Conservation (phyloP, 2,329 filamentous ascomycete genomes). For the Aspergillus viridinutans region DNA sequence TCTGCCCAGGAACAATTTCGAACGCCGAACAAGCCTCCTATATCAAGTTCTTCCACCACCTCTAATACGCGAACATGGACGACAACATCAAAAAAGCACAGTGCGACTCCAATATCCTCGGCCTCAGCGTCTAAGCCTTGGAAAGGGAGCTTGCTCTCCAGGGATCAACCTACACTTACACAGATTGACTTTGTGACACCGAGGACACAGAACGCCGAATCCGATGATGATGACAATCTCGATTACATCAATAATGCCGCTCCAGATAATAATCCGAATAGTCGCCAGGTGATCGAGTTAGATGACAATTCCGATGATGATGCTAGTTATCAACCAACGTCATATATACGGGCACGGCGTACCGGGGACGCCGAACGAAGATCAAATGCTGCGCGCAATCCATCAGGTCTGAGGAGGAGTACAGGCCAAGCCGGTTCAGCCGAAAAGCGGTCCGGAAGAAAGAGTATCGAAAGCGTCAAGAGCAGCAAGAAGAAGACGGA, state of each 20-base stretch:
- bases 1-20: conserved; percentile 16
- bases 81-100: conserved; percentile 10
- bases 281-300: conserved; percentile 20
- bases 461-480: conserved; percentile 14
- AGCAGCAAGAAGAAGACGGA: conserved; percentile 20
- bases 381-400: conserved; percentile 10
- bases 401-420: conserved; percentile 15
- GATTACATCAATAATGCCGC: conserved; percentile 26
- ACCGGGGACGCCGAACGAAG: conserved; percentile 7
- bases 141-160: conserved; percentile 17
- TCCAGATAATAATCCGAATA: conserved; percentile 1
- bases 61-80: conserved; percentile 16
- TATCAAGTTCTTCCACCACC: conserved; percentile 6
- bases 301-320: conserved; percentile 23
- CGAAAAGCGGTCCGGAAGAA: conserved; percentile 19
- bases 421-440: conserved; percentile 2
- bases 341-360: conserved; percentile 7
- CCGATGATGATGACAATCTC: conserved; percentile 21
- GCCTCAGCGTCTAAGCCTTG: conserved; percentile 14
- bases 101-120: conserved; percentile 12
- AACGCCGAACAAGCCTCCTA: conserved; percentile 17
- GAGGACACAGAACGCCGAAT: conserved; percentile 9
- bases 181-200: conserved; percentile 39
- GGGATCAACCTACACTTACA: conserved; percentile 38
- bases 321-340: conserved; percentile 15